These are phyloP conservation scores for Aphanomyces invadans DNA, from an alignment of 352 stramenopile genomes.

Conservation along the genomic window DNA sequence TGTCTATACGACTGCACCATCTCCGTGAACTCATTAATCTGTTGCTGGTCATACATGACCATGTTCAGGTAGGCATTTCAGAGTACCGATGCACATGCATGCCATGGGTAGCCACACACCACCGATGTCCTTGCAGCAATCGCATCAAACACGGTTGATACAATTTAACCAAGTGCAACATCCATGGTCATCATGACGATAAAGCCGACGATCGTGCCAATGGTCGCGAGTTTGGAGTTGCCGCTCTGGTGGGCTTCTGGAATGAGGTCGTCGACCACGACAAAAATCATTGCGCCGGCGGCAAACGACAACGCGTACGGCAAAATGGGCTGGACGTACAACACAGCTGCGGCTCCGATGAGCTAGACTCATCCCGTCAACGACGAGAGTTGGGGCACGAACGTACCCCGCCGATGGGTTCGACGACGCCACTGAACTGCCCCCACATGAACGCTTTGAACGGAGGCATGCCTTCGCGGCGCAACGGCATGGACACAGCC, in stretches of 20 bases:
- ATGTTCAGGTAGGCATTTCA: too few species aligned
- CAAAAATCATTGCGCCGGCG: conserved; percentile 87
- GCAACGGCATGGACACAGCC: conserved; percentile 82
- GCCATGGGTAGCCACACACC: too few species aligned
- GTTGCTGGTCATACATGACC: too few species aligned
- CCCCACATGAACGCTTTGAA: conserved; percentile 86
- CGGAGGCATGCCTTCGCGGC: conserved; percentile 72
- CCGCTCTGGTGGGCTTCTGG: conserved; percentile 82
- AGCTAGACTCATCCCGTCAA: conserved; percentile 36
- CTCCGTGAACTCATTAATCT: too few species aligned
- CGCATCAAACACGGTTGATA: too few species aligned
- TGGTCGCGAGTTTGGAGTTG: conserved; percentile 82
- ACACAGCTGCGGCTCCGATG: conserved; percentile 70
- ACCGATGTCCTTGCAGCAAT: too few species aligned
- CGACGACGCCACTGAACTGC: conserved; percentile 83
- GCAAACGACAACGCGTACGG: conserved; percentile 88
- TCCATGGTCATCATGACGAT: conserved; percentile 91
- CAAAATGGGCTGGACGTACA: conserved; percentile 82
- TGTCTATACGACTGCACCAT: too few species aligned
- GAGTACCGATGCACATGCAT: too few species aligned
- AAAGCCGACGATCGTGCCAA: conserved; percentile 82
- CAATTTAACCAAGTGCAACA: conserved; percentile 60
- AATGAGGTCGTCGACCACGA: conserved; percentile 88
- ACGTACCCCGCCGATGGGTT: conserved; percentile 77
- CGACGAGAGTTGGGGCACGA: too few species aligned